Evolutionary conservation across 495 filamentous ascomycete species (phyloP), one percentile per base, ranked within the genome.

Genomic region (Friedmanniomyces endolithicus): DNA sequence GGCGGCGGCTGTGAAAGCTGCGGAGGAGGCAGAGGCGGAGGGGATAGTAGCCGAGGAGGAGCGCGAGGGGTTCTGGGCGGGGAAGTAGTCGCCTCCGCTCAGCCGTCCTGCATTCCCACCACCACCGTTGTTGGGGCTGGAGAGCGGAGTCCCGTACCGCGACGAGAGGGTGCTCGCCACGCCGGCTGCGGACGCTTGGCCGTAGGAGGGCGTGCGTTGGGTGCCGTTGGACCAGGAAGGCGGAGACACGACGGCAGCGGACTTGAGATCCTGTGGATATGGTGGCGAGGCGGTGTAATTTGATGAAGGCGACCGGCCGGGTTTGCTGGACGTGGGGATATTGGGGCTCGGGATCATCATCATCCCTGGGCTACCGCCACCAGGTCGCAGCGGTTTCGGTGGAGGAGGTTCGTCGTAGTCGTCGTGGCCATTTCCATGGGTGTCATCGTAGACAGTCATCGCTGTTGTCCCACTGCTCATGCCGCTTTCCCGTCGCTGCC

Each of bases 301-400:
- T 9, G 27, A 31, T 31, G 57, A 60, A 16, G 57, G 48, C 22
- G 56, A 56, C 33, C 57, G 6, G 12, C 37, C 52, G 6, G 59
- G 59, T 46, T 61, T 61, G 50, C 50, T 57, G 33, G 9, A 39
- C 11, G 43, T n/a, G 24, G 34, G 34, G 43, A 60, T 48, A 24
- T 7, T 34, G 4, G 57, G 47, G 17, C 40, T 52, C n/a, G 52
- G 41, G 12, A 60, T 59, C 19, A 41, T 35, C 24, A 16, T 47
- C 23, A 27, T 34, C 6, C 17, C 47, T 14, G 25, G 25, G 19
- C n/a, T 50, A 25, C 29, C 25, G 19, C 25, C 47, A 11, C 55
- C 51, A 6, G 59, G 59, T 20, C 55, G 55, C 2, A 55, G 59
- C 1, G 59, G 59, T 22, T 58, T 61, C 20, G 59, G 54, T n/a